Base-by-base conservation (phyloP, 768 basidiomycete genomes). In the Tulasnella sp. region DNA sequence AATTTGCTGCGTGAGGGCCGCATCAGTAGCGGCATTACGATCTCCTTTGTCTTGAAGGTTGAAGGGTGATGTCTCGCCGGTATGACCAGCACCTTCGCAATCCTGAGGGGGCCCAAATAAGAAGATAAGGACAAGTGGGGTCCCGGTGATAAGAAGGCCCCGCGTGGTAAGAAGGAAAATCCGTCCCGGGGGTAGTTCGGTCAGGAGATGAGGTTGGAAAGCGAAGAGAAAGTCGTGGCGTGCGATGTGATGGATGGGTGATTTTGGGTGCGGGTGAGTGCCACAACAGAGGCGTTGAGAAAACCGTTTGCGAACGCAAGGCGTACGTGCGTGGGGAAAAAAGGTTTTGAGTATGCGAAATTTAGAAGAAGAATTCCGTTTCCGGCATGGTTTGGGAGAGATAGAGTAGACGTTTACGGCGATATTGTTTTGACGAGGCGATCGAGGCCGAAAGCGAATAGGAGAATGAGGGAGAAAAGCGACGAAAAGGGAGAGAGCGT, bases 261-360 rank as follows among this genome's bases (percentile, higher is more conserved):
- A 11, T 23, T 51, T 51, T 20, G 51, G 51, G 4, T 44, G 44
- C 3, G 20, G 4, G 29, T 35, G 35, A 35, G 35, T 35, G 61
- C 61, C 61, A 67, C 32, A 67, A 67, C 61, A 67, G 61, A 67
- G 61, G 61, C 61, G 29, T 67, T 67, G 61, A 26, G 61, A 67
- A 67, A 67, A 67, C 61, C 61, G 61, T 67, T 35, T 16, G 44
- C 26, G 57, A 5, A 16, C 16, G 55, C 15, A n/a, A 15, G 57
- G 35, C 35, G 23, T 26, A 26, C 48, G 57, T 11, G 61, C 26
- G 61, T 67, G 29, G 61, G 26, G n/a, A 67, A n/a, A 57, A 57
- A 44, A 51, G 51, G 51, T 51, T 51, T 67, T 67, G 61, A 35
- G 32, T 29, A 35, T 29, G 61, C 29, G 61, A 67, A 26, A 42